phyloP scores from a whole-genome alignment of 805 yeast genomes.

The Ogataea zsoltii region DNA sequence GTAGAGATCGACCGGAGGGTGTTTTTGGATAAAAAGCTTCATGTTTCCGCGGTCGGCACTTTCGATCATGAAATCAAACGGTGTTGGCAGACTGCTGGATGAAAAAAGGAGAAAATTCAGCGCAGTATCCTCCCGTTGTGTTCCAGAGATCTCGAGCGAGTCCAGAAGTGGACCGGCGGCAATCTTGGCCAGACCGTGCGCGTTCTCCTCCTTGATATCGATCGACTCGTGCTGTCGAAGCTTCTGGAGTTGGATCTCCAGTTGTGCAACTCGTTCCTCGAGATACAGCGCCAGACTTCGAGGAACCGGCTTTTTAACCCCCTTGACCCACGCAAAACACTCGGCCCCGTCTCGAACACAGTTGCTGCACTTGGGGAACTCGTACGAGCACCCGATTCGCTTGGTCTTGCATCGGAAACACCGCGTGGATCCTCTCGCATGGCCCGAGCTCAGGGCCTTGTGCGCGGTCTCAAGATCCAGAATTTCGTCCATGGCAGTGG shows the following conservation, averaged over 20 bases:
- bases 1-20: conserved; percentile 18
- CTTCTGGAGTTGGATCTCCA: conserved; percentile 13
- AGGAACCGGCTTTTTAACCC: conserved; percentile 15
- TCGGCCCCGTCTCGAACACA: conserved; percentile 12
- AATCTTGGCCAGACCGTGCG: conserved; percentile 9
- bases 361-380: conserved; percentile 16
- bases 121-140: conserved; percentile 1
- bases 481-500: conserved; percentile 11
- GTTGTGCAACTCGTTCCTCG: conserved; percentile 16
- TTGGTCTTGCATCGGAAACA: conserved; percentile 20
- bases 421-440: conserved; percentile 13
- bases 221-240: conserved; percentile 8
- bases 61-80: conserved; percentile 14
- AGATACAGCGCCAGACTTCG: conserved; percentile 14
- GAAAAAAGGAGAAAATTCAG: conserved; percentile 9
- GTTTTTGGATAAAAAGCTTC: conserved; percentile 9
- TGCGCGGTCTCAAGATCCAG: conserved; percentile 1
- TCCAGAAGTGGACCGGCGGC: conserved; percentile 15
- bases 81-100: conserved; percentile 16
- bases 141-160: conserved; percentile 6
- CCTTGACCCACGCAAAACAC: conserved; percentile 19
- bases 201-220: conserved; percentile 12
- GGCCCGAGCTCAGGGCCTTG: conserved; percentile 7
- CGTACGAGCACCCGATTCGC: conserved; percentile 13
- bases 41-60: conserved; percentile 10